Evolutionary conservation across 192 early-diverging fungal genomes (phyloP), one percentile per base, ranked within the genome.

Genomic region (Coemansia sp.): DNA sequence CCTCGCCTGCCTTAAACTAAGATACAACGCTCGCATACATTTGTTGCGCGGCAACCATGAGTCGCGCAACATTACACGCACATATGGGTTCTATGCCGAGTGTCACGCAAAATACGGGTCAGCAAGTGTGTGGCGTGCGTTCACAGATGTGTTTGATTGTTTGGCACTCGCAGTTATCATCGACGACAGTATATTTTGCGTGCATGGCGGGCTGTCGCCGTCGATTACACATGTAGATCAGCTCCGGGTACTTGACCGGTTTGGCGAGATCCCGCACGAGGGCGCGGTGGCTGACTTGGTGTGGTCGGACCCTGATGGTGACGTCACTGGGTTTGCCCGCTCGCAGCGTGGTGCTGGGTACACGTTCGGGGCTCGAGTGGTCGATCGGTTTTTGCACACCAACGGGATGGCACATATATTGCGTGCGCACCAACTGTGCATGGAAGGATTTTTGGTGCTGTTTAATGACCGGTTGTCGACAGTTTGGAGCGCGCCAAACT

Each of bases 31-130:
- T 74, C 86, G 91, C 46, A 91, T 99, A 66, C 97, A 94, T 8
- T 91, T 99, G 64, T 87, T 99, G 59, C 88, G 97, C 53, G 97
- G 97, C 34, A 99, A 99, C 83, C 97, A 99, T 71, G 97, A 99
- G 85, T 92, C 90, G 64, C 86, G 97, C 23, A 95, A 99, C 84
- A 98, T 99, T 60, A 99, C 97, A 3, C 95, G 98, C 84, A 94
- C 97, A 9, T 99, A 98, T 75, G 96, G 96, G 47, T 99, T 99
- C 81, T 98, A 98, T 73, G 96, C 97, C 83, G 97, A 99, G 83
- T 98, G 96, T 66, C 69, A 98, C 69, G 88, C 94, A 58, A 99
- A 99, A 75, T 99, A 97, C 74, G 97, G 97, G 40, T 93, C 90
- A 58, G 94, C 96, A 46, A 94, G 95, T 80, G 97, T 99, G 20